phyloP scores from a whole-genome alignment of 1,284 basidiomycete species.

The Ganoderma lingzhi region DNA sequence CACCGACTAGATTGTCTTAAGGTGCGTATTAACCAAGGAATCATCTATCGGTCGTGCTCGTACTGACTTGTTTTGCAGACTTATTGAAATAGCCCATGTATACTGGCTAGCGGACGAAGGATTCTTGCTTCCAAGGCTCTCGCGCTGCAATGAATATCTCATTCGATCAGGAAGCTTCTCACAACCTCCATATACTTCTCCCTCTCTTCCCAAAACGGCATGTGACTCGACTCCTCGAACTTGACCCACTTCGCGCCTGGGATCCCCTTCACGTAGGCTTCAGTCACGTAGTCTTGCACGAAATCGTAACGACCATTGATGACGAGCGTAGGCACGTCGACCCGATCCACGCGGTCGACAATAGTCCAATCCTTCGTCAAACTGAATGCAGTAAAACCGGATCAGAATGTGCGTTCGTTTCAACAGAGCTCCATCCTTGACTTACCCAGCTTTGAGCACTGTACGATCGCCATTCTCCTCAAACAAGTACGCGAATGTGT shows the following conservation, averaged over 20 bases:
- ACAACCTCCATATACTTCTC: conserved; percentile 10
- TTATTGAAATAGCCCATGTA: background rate
- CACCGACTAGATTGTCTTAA: conserved; percentile 19
- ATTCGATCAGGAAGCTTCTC: conserved; percentile 1
- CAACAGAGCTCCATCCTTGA: background rate
- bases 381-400: conserved; percentile 37
- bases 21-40: background rate
- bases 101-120: background rate
- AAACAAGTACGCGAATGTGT: conserved; percentile 26
- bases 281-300: conserved; percentile 36
- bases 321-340: conserved; percentile 39
- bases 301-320: conserved; percentile 39
- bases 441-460: conserved; percentile 30
- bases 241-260: conserved; percentile 37
- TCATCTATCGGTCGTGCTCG: background rate
- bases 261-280: conserved; percentile 35
- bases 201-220: conserved; percentile 9
- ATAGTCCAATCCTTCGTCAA: conserved; percentile 48
- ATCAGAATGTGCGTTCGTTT: background rate
- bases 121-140: background rate
- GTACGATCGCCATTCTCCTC: conserved; percentile 33
- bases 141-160: background rate
- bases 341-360: conserved; percentile 34
- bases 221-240: conserved; percentile 32
- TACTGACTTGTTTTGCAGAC: background rate